Conservation (phyloP, 176 grass and related monocot species). For the Carex pumila region DNA sequence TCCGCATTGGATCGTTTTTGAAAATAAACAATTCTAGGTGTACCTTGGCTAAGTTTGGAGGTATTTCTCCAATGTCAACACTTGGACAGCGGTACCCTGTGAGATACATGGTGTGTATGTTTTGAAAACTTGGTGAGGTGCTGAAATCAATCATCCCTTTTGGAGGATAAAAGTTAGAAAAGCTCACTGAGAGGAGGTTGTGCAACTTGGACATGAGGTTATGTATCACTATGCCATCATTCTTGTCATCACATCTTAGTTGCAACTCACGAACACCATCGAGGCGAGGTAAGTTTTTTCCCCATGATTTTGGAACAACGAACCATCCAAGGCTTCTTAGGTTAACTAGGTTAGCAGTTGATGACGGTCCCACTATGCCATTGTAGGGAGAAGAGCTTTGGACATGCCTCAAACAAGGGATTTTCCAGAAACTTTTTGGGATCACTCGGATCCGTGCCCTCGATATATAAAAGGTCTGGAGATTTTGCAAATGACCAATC, state of each 20-base stretch:
- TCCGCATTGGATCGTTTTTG: background rate
- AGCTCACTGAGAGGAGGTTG: background rate
- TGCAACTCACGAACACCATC: background rate
- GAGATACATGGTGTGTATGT: background rate
- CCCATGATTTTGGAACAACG: background rate
- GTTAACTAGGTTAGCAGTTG: background rate
- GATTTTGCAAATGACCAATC: background rate
- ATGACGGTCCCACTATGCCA: background rate
- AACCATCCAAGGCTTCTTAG: background rate
- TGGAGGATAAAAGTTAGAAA: background rate
- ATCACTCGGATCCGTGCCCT: rapidly evolving
- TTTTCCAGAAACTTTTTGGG: background rate
- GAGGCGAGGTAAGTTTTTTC: background rate
- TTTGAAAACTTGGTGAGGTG: background rate
- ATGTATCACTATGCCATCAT: background rate
- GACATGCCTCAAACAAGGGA: background rate
- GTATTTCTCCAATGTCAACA: background rate
- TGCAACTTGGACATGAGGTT: background rate
- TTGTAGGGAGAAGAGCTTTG: rapidly evolving
- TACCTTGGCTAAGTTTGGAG: background rate
- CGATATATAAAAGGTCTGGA: background rate
- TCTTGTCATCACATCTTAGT: background rate
- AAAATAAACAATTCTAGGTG: rapidly evolving
- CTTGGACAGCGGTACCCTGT: background rate
- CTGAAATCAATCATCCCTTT: background rate